Base-by-base conservation (phyloP, 768 basidiomycete genomes). In the Auricularia auricula-judae region DNA sequence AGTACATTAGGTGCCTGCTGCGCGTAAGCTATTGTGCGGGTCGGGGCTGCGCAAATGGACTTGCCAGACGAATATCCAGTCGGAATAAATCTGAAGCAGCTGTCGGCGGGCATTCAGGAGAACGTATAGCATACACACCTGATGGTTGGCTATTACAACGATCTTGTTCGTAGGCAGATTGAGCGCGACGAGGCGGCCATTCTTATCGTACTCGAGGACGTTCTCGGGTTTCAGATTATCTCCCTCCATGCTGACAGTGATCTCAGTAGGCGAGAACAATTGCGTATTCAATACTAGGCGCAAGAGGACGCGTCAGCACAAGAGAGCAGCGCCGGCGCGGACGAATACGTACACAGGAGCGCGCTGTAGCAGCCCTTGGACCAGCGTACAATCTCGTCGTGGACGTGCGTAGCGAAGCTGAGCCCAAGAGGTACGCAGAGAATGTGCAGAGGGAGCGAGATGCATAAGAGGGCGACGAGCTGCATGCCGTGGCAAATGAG, bases 61-160 rank as follows among this genome's bases (percentile, higher is more conserved):
- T 33, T 8, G 44, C 34, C 36, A 61, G 51, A 51, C 35, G 34
- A 59, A 59, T 33, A 35, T 33, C 56, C 56, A 59, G 56, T 59
- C 56, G 23, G 23, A 33, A 23, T 59, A 59, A 1, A 59, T 23
- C 56, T 59, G 56, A 47, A 44, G 21, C 21, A 8, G 21, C 35
- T 8, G 62, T 10, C 33, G 60, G 44, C 60, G 35, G 62, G 62
- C 16, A 42, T 42, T 16, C 18, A 35, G 33, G 39, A 44, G 51
- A n/a, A 34, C 29, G 54, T 43, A 44, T 47, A 12, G 63, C 64
- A 18, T 21, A 64, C 79, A 58, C 66, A 93, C 92, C 79, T 95
- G 96, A 73, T 99, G 96, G 73, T 99, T 99, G 14, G 91, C 85
- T 69, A 94, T 91, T 67, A 93, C 75, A 33, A 98, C 87, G 39